A percentile compares a stretch with the other conserved stretches of the same genome.
These are phyloP conservation scores for Conticribra guillardii DNA, from an alignment of 108 stramenopile species.

Conservation along the genomic window DNA sequence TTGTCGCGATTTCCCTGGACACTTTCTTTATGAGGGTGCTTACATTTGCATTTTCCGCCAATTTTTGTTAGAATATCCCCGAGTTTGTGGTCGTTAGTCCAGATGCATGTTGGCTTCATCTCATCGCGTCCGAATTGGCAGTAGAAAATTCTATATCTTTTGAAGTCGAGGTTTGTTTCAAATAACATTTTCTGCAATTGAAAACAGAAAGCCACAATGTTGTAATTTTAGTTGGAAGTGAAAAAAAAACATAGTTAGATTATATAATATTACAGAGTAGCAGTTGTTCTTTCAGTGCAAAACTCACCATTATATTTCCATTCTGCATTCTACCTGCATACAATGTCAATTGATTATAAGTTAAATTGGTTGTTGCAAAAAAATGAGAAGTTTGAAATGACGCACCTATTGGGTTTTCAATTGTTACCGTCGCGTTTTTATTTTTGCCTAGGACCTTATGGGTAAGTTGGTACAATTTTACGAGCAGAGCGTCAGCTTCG, in stretches of 20 bases:
- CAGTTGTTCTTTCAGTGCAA: too few relatives aligned
- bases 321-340: slow-evolving; percentile 24
- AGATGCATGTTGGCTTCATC: slow-evolving; percentile 39
- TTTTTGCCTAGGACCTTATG: slow-evolving; percentile 8
- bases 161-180: slow-evolving; percentile 15
- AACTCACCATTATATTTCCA: slow-evolving; percentile 40
- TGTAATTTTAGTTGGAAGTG: too few relatives aligned
- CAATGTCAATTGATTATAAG: neutral
- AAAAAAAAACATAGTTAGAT: too few relatives aligned
- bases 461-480: slow-evolving; percentile 8
- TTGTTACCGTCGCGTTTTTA: slow-evolving; percentile 24
- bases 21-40: slow-evolving; percentile 24
- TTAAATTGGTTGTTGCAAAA: neutral
- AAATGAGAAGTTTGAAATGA: neutral
- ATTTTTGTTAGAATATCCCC: slow-evolving; percentile 19
- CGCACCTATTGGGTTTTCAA: slow-evolving; percentile 30
- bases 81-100: slow-evolving; percentile 32
- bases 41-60: slow-evolving; percentile 31
- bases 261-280: too few relatives aligned
- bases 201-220: too few relatives aligned
- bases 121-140: slow-evolving; percentile 43
- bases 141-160: slow-evolving; percentile 17
- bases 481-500: slow-evolving; percentile 20
- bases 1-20: slow-evolving; percentile 8
- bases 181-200: slow-evolving; percentile 29